These are phyloP conservation scores for Bipolaris zeicola DNA, from an alignment of 2,329 filamentous ascomycete species.

Conservation along the genomic window DNA sequence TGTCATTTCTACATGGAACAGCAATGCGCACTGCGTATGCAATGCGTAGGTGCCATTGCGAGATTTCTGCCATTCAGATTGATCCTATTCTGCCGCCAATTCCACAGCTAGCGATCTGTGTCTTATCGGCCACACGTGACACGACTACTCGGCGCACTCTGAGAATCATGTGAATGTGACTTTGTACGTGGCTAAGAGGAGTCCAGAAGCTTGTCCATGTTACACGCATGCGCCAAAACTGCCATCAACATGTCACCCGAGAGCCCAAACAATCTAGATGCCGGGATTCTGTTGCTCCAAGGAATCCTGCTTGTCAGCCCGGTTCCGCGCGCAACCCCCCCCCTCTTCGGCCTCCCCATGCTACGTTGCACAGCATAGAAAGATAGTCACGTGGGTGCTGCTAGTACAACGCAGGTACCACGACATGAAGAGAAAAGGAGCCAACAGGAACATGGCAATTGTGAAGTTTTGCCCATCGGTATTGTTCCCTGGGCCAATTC, in stretches of 20 bases:
- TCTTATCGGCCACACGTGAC: constrained; percentile 1
- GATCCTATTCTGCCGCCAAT: background rate
- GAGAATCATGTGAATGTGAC: background rate
- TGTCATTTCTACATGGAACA: background rate
- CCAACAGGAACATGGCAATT: constrained; percentile 1
- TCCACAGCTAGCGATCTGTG: background rate
- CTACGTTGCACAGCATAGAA: constrained; percentile 23
- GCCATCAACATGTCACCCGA: constrained; percentile 2
- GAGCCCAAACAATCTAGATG: background rate
- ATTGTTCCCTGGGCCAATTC: background rate
- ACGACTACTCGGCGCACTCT: background rate
- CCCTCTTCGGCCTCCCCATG: background rate
- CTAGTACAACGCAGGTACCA: constrained; percentile 15
- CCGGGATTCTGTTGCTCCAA: background rate
- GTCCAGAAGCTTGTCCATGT: background rate
- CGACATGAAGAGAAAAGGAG: constrained; percentile 1
- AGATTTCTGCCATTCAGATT: background rate
- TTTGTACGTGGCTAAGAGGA: background rate
- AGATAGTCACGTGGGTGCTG: constrained; percentile 15
- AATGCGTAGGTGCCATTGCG: constrained; percentile 2
- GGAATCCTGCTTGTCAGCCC: constrained; percentile 6
- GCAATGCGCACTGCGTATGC: constrained; percentile 19
- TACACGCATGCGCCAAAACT: background rate
- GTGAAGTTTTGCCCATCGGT: background rate
- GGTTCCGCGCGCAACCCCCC: constrained; percentile 10